These are phyloP conservation scores for Leucocoprinus leucothites DNA, from an alignment of 768 basidiomycete species.

Conservation along the genomic window DNA sequence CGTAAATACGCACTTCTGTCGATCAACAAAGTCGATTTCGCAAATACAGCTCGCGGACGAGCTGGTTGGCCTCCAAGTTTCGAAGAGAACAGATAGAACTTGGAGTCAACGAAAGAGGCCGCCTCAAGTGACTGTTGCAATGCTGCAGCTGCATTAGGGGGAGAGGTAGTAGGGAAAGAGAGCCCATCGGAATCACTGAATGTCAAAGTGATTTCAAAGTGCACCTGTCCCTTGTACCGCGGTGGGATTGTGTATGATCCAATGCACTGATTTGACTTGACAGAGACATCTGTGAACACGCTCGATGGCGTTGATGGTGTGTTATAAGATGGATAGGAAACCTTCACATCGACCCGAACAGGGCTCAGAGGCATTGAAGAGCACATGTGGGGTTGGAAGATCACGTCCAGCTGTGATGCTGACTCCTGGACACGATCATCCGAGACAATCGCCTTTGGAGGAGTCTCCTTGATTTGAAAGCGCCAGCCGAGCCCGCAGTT, in stretches of 20 bases:
- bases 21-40: constrained; percentile 4
- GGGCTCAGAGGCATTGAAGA: no score
- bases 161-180: not conserved
- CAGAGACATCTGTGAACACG: no score
- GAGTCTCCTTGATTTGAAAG: no score
- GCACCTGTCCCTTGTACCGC: not conserved
- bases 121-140: not conserved
- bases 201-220: constrained; percentile 2
- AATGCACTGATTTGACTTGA: no score
- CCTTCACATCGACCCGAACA: no score
- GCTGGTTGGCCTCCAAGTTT: not conserved
- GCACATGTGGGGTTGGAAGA: no score
- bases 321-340: no score
- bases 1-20: not conserved
- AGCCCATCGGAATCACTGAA: not conserved
- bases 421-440: no score
- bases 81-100: constrained; percentile 12
- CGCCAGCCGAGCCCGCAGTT: no score
- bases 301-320: no score
- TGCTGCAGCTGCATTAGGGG: not conserved
- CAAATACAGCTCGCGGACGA: constrained; percentile 1
- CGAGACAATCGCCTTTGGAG: no score
- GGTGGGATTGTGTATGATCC: not conserved
- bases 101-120: constrained; percentile 6
- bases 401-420: no score